Evolutionary conservation across 163 green algal species (phyloP).

Genomic region (Coccomyxa subellipsoidea): DNA sequence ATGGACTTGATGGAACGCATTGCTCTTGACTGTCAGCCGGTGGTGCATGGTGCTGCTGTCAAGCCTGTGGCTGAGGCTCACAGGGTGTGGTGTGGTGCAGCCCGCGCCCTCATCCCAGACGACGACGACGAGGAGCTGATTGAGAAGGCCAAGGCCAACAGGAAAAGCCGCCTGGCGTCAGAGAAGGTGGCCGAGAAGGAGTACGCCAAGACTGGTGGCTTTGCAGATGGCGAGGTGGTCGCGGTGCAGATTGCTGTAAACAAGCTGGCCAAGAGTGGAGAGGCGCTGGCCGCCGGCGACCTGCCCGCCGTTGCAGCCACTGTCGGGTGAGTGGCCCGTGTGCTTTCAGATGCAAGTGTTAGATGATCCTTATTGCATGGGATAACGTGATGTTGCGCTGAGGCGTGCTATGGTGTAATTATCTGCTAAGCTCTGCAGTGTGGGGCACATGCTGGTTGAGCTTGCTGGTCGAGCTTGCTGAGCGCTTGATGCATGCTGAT

Average conservation of each 20-base stretch:
- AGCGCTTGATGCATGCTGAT: no score
- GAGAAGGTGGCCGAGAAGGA: conserved; percentile 34
- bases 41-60: not conserved
- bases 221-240: conserved; percentile 5
- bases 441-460: no score
- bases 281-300: conserved; percentile 10
- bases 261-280: conserved; percentile 9
- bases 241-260: conserved; percentile 13
- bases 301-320: not conserved
- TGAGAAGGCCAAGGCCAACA: conserved; percentile 45
- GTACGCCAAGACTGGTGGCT: conserved; percentile 3
- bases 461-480: no score
- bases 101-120: conserved; percentile 50
- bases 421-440: no score
- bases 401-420: no score
- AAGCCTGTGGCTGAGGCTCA: not conserved
- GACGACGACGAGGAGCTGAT: conserved; percentile 64
- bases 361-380: no score
- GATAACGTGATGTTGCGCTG: no score
- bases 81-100: conserved; percentile 7
- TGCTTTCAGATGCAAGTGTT: not conserved
- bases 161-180: conserved; percentile 27
- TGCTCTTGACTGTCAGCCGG: no score
- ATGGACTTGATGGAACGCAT: no score
- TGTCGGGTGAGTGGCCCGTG: not conserved